phyloP scores from a whole-genome alignment of 257 asterid genomes.

The Mentha longifolia region DNA sequence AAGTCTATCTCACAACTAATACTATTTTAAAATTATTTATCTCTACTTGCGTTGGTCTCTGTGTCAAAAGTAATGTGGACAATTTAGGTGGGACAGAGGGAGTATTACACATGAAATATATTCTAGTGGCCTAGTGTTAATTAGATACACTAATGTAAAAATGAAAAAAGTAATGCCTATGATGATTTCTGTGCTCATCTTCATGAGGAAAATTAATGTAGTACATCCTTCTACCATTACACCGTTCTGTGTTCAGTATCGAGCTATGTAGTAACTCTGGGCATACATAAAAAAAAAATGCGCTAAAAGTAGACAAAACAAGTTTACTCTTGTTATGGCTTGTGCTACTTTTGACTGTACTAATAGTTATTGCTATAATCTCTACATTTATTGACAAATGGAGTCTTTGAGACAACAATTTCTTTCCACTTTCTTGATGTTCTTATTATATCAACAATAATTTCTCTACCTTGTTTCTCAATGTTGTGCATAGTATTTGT shows the following conservation, averaged over 20 bases:
- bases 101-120: constrained; percentile 9
- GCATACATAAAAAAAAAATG: too few relatives aligned
- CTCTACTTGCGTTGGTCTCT: too few relatives aligned
- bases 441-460: constrained; percentile 2
- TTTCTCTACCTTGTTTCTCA: constrained; percentile 3
- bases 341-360: background rate
- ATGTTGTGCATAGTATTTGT: background rate
- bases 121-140: constrained; percentile 1
- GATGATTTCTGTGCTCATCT: background rate
- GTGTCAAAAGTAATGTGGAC: too few relatives aligned
- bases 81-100: too few relatives aligned
- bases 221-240: background rate
- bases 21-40: too few relatives aligned
- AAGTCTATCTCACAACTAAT: too few relatives aligned
- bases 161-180: background rate
- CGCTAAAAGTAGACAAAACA: background rate
- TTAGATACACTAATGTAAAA: background rate
- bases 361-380: background rate
- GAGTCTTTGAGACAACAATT: background rate
- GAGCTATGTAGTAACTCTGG: background rate
- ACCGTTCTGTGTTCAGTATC: background rate
- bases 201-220: constrained; percentile 2
- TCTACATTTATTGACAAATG: background rate
- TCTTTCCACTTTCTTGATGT: constrained; percentile 2
- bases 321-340: background rate